These are phyloP conservation scores for Cercospora berteroae DNA, from an alignment of 2,329 filamentous ascomycete genomes.

Conservation along the genomic window DNA sequence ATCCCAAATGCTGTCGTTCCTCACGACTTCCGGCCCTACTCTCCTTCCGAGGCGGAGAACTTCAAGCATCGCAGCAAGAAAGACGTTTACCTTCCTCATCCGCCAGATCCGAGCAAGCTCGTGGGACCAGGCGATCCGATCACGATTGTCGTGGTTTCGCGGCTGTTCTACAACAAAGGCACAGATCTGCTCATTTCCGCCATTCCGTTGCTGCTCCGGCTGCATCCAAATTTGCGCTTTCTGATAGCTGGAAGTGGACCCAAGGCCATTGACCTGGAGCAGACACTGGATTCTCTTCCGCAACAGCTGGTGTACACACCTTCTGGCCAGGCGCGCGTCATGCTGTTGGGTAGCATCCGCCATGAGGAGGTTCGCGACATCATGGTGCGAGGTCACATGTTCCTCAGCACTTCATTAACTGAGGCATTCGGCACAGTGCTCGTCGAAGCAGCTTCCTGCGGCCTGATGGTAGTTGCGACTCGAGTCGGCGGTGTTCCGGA, in stretches of 20 bases:
- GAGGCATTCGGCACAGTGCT: conserved; percentile 98
- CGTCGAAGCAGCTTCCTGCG: conserved; percentile 93
- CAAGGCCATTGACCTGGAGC: conserved; percentile 95
- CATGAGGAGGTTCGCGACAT: conserved; percentile 97
- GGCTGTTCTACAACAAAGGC: conserved; percentile 98
- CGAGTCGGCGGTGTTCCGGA: conserved; percentile 96
- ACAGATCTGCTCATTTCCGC: conserved; percentile 95
- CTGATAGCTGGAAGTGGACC: conserved; percentile 94
- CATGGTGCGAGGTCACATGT: conserved; percentile 96
- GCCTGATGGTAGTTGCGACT: conserved; percentile 93
- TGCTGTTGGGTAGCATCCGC: conserved; percentile 85
- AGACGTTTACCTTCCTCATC: conserved; percentile 42
- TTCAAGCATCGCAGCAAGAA: conserved; percentile 27
- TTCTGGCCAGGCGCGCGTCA: conserved; percentile 81
- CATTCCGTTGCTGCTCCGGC: conserved; percentile 85
- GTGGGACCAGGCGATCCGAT: conserved; percentile 82
- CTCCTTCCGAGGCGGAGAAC: conserved; percentile 37
- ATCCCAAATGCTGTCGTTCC: conserved; percentile 97
- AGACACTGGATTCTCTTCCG: conserved; percentile 74
- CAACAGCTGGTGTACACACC: conserved; percentile 42
- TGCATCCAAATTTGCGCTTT: conserved; percentile 90
- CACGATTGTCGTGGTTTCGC: conserved; percentile 94
- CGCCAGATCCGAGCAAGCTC: conserved; percentile 60
- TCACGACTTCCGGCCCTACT: conserved; percentile 83
- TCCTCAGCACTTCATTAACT: conserved; percentile 89